phyloP scores from a whole-genome alignment of 305 asterid species.

The Stenogyne calaminthoides region DNA sequence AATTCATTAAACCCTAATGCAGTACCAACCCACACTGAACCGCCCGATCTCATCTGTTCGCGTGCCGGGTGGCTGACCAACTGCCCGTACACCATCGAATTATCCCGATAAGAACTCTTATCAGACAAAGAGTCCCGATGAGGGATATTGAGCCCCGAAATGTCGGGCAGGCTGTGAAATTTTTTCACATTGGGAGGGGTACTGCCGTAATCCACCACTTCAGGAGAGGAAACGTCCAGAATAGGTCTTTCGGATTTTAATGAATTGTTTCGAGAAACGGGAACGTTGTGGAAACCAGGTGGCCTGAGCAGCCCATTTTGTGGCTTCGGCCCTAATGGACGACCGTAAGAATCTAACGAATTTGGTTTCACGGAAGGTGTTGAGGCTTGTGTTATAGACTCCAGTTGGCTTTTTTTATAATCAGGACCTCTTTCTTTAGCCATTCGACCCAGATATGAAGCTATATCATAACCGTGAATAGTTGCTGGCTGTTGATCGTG shows the following conservation, averaged over 20 bases:
- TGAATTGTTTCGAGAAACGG: slow-evolving; percentile 72
- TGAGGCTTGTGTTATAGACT: slow-evolving; percentile 45
- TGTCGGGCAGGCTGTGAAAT: slow-evolving; percentile 84
- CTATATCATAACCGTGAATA: slow-evolving; percentile 71
- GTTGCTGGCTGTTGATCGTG: slow-evolving; percentile 86
- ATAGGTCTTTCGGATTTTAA: slow-evolving; percentile 58
- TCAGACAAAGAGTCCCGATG: slow-evolving; percentile 48
- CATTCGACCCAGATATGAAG: slow-evolving; percentile 54
- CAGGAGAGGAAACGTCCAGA: slow-evolving; percentile 51
- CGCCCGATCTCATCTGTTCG: slow-evolving; percentile 44
- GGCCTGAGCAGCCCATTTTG: slow-evolving; percentile 75
- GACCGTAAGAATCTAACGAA: slow-evolving; percentile 48
- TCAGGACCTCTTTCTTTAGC: slow-evolving; percentile 55
- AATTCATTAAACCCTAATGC: slow-evolving; percentile 51
- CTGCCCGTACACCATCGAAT: slow-evolving; percentile 46
- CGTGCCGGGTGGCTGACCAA: slow-evolving; percentile 43
- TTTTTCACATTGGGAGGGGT: slow-evolving; percentile 66
- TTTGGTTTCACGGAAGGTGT: slow-evolving; percentile 46
- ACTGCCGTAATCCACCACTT: slow-evolving; percentile 43
- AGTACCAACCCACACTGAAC: slow-evolving; percentile 49
- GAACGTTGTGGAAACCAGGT: slow-evolving; percentile 85
- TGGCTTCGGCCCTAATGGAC: slow-evolving; percentile 54
- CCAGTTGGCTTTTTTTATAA: slow-evolving; percentile 47
- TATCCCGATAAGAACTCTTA: slow-evolving; percentile 47
- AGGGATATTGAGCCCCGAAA: slow-evolving; percentile 74